Conservation (phyloP, 768 basidiomycete genomes). For the Tubosaeta sp. region DNA sequence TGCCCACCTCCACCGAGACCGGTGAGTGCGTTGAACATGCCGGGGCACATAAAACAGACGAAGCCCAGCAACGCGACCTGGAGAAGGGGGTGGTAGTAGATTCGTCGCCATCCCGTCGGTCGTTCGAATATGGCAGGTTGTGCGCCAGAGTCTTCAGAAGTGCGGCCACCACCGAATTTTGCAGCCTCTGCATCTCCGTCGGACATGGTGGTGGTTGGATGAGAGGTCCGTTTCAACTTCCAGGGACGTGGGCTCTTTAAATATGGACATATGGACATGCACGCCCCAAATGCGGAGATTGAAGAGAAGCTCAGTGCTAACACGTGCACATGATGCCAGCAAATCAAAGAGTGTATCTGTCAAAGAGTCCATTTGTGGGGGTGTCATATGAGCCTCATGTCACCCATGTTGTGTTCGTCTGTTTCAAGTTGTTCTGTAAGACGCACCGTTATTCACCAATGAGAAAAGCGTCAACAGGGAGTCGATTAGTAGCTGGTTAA, state of each 20-base stretch:
- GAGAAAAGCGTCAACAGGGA: too few relatives aligned
- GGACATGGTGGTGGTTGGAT: slow-evolving; percentile 17
- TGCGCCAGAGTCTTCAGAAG: slow-evolving; percentile 19
- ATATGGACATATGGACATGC: background rate
- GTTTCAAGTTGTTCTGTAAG: too few relatives aligned
- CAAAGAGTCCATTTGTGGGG: background rate
- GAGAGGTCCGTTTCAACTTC: background rate
- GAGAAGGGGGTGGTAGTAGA: slow-evolving; percentile 49
- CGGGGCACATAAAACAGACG: slow-evolving; percentile 55
- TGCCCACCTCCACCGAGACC: slow-evolving; percentile 81
- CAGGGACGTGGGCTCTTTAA: background rate
- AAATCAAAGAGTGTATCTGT: background rate
- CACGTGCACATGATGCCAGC: background rate
- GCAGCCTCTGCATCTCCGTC: slow-evolving; percentile 11
- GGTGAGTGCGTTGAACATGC: slow-evolving; percentile 75
- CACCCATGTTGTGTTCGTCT: too few relatives aligned
- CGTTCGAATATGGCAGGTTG: slow-evolving; percentile 36
- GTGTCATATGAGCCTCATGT: too few relatives aligned
- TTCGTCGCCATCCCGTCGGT: slow-evolving; percentile 47
- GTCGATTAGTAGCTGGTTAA: too few relatives aligned
- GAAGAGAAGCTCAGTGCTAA: background rate
- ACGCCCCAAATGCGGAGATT: background rate
- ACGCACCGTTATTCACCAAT: too few relatives aligned
- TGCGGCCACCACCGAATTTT: slow-evolving; percentile 15
- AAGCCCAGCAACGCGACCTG: slow-evolving; percentile 57